Percentiles rank a stretch among this genome's conserved stretches.
These are phyloP conservation scores for Aspergillus persii DNA, from an alignment of 2,329 filamentous ascomycete genomes.

Conservation along the genomic window DNA sequence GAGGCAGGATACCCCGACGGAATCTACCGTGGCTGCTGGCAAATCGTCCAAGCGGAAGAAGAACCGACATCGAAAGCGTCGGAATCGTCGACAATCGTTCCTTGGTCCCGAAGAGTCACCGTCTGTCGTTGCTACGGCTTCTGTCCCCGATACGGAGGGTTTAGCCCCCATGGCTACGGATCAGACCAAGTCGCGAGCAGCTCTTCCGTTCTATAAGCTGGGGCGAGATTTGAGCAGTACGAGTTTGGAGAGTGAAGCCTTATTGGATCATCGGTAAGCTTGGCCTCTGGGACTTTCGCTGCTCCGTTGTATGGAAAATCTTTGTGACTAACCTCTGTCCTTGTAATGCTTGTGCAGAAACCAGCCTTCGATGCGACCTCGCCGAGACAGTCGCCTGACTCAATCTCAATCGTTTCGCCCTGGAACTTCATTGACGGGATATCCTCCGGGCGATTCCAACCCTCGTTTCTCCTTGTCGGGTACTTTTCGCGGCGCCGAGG, in stretches of 20 bases:
- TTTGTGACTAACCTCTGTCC: conserved; percentile 11
- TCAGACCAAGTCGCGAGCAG: conserved; percentile 23
- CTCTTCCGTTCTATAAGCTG: conserved; percentile 54
- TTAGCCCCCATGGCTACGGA: conserved; percentile 30
- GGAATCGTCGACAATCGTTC: conserved; percentile 78
- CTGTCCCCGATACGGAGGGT: conserved; percentile 35
- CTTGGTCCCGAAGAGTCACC: conserved; percentile 60
- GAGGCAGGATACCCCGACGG: conserved; percentile 20
- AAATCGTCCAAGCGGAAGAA: conserved; percentile 53
- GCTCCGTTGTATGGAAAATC: neutral
- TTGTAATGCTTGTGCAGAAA: conserved; percentile 43
- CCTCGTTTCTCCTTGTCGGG: conserved; percentile 33
- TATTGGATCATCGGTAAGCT: conserved; percentile 78
- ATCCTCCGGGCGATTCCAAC: conserved; percentile 46
- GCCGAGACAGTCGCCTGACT: conserved; percentile 53
- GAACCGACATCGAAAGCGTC: conserved; percentile 75
- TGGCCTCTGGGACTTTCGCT: neutral
- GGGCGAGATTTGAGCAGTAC: conserved; percentile 69
- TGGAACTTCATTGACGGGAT: conserved; percentile 28
- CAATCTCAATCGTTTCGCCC: conserved; percentile 42
- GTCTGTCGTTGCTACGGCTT: conserved; percentile 50
- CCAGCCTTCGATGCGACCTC: conserved; percentile 62
- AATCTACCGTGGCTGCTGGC: conserved; percentile 18
- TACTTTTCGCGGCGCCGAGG: conserved; percentile 18
- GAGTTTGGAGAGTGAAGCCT: conserved; percentile 82